Conservation (phyloP, 2,329 filamentous ascomycete genomes). For the Fusarium xylarioides region DNA sequence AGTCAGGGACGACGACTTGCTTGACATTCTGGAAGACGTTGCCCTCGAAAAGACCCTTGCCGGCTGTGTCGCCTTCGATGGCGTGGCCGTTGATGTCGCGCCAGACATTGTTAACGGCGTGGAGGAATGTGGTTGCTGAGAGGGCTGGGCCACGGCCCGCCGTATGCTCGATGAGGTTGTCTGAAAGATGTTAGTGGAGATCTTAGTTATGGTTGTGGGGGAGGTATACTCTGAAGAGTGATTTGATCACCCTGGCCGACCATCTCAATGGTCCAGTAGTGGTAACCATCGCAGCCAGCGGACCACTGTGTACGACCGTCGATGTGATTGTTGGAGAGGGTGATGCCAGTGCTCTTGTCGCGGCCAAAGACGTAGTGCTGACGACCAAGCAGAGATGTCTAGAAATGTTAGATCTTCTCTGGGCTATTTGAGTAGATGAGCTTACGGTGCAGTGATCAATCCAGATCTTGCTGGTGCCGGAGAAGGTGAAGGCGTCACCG, state of each 20-base stretch:
- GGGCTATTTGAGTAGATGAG: fast-evolving
- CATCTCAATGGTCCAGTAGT: conserved; percentile 53
- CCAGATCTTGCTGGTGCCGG: conserved; percentile 27
- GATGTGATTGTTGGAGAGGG: conserved; percentile 58
- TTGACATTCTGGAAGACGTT: conserved; percentile 40
- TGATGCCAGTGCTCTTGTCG: conserved; percentile 47
- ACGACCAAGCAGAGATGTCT: conserved; percentile 27
- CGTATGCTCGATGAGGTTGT: conserved; percentile 23
- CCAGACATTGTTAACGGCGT: conserved; percentile 46
- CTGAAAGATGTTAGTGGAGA: background rate
- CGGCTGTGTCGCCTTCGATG: conserved; percentile 39
- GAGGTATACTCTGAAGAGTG: background rate
- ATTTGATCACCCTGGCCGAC: conserved; percentile 22
- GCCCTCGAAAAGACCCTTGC: conserved; percentile 42
- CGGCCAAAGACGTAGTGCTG: conserved; percentile 29
- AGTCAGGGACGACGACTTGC: conserved; percentile 29
- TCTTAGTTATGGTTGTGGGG: fast-evolving
- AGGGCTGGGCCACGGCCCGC: conserved; percentile 44
- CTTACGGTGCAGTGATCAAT: conserved; percentile 30
- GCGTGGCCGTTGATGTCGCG: conserved; percentile 40
- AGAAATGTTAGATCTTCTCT: background rate
- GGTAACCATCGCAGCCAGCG: conserved; percentile 54
- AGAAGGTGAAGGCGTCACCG: conserved; percentile 28
- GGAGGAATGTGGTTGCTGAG: conserved; percentile 42
- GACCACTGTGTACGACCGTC: conserved; percentile 55